A percentile compares a stretch with the other conserved stretches of the same genome.
These are phyloP conservation scores for Colletotrichum acutatum DNA, from an alignment of 2,329 filamentous ascomycete genomes.

Conservation along the genomic window DNA sequence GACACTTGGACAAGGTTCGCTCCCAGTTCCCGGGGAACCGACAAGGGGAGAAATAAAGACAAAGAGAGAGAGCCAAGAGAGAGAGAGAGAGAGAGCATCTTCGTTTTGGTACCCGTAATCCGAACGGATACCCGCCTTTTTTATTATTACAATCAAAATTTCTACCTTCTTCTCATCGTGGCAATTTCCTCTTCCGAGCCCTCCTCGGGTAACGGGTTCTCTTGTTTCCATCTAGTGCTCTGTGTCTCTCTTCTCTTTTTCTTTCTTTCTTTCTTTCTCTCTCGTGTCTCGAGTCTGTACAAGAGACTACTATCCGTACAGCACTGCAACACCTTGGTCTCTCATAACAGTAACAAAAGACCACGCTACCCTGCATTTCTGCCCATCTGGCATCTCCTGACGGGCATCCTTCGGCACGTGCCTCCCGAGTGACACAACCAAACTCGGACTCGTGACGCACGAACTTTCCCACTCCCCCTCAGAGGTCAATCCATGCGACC, in stretches of 20 bases:
- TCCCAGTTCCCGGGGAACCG: not conserved
- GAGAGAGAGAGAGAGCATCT: not conserved
- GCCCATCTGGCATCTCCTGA: not conserved
- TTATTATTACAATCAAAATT: constrained; percentile 27
- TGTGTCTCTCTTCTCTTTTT: not conserved
- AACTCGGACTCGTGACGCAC: constrained; percentile 31
- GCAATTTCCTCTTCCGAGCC: constrained; percentile 27
- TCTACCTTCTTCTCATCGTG: constrained; percentile 18
- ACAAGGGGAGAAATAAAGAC: not conserved
- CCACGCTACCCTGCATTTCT: not conserved
- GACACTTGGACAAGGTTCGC: not conserved
- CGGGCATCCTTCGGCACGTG: constrained; percentile 10
- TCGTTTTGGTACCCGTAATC: not conserved
- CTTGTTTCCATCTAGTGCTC: not conserved
- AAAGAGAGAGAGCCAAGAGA: too few species aligned
- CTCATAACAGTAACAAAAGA: not conserved
- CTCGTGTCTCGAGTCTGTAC: not conserved
- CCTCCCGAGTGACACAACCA: constrained; percentile 27
- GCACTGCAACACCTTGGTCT: not conserved
- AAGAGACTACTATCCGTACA: not conserved
- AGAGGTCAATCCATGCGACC: constrained; percentile 26
- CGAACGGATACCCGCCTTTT: constrained; percentile 33
- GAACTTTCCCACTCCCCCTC: constrained; percentile 1
- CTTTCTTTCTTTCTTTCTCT: not conserved
- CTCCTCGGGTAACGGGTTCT: not conserved